Evolutionary conservation across 345 rosid species (phyloP).

Genomic region (Hypericum androsaemum): DNA sequence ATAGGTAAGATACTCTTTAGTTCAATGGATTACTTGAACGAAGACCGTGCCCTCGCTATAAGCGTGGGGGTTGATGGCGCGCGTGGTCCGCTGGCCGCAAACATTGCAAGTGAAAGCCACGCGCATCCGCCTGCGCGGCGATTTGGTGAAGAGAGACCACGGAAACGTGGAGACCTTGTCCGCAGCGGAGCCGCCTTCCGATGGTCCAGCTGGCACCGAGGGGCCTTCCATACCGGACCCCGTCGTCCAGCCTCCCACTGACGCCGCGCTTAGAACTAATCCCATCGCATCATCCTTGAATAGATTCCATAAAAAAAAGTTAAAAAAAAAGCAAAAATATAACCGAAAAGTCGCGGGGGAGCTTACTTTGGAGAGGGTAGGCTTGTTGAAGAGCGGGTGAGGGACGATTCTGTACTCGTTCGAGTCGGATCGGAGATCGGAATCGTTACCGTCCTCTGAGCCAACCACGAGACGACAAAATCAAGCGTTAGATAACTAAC

Average conservation of each 20-base stretch:
- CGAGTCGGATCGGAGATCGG: constrained; percentile 46
- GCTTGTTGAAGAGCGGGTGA: constrained; percentile 28
- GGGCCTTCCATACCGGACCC: constrained; percentile 97
- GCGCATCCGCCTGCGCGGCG: constrained; percentile 87
- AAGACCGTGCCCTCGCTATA: constrained; percentile 91
- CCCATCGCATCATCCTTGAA: constrained; percentile 80
- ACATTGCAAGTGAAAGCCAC: constrained; percentile 90
- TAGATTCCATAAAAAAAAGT: constrained; percentile 1
- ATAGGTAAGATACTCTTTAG: background rate
- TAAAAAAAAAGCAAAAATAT: background rate
- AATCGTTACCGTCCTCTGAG: constrained; percentile 40
- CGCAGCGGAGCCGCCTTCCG: constrained; percentile 30
- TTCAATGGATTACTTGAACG: constrained; percentile 46
- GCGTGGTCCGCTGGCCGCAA: constrained; percentile 82
- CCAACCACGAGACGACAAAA: background rate
- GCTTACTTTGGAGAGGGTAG: constrained; percentile 47
- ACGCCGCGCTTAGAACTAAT: constrained; percentile 67
- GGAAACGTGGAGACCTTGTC: constrained; percentile 72
- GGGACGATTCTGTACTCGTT: constrained; percentile 56
- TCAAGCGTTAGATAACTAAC: background rate
- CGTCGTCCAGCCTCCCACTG: constrained; percentile 86
- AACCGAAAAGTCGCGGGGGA: background rate
- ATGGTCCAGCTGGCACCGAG: constrained; percentile 45
- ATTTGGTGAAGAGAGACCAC: constrained; percentile 85
- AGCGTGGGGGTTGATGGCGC: constrained; percentile 87